A percentile compares a stretch with the other conserved stretches of the same genome.
phyloP scores from a whole-genome alignment of 2,329 filamentous ascomycete species.

The Sporothrix curviconia region DNA sequence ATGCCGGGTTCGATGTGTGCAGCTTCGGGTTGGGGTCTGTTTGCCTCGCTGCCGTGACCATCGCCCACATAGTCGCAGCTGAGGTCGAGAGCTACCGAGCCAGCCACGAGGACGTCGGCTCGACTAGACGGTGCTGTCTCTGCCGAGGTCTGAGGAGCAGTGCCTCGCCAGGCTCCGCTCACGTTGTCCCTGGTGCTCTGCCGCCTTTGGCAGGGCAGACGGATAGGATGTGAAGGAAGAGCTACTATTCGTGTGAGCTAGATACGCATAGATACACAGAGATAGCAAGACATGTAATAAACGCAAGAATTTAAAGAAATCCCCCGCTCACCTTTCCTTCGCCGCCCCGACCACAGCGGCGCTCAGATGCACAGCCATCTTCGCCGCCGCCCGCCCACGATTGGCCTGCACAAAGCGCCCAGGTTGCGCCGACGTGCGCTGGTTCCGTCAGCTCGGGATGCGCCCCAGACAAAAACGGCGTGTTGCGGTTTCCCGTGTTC shows the following conservation, averaged over 20 bases:
- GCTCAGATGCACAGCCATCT: conserved; percentile 45
- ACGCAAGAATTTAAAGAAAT: no score
- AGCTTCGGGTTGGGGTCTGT: conserved; percentile 40
- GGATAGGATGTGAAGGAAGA: conserved; percentile 10
- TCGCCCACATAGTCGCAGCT: conserved; percentile 64
- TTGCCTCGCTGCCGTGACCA: conserved; percentile 12
- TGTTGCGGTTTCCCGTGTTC: conserved; percentile 68
- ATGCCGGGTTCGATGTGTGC: conserved; percentile 80
- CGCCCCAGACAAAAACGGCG: conserved; percentile 74
- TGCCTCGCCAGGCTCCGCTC: background rate
- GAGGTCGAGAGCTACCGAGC: conserved; percentile 82
- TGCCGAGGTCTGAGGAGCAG: background rate
- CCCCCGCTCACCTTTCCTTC: conserved; percentile 6
- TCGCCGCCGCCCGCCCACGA: conserved; percentile 48
- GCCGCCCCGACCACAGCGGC: conserved; percentile 8
- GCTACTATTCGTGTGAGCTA: background rate
- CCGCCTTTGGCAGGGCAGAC: background rate
- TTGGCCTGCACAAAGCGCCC: conserved; percentile 51
- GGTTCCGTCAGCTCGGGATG: conserved; percentile 70
- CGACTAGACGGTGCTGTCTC: background rate
- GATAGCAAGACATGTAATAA: background rate
- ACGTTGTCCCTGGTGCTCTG: background rate
- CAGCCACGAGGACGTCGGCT: conserved; percentile 73
- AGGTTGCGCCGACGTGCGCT: conserved; percentile 67
- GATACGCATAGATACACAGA: background rate